Evolutionary conservation across 768 basidiomycete genomes (phyloP).

Genomic region (Suillus clintonianus): DNA sequence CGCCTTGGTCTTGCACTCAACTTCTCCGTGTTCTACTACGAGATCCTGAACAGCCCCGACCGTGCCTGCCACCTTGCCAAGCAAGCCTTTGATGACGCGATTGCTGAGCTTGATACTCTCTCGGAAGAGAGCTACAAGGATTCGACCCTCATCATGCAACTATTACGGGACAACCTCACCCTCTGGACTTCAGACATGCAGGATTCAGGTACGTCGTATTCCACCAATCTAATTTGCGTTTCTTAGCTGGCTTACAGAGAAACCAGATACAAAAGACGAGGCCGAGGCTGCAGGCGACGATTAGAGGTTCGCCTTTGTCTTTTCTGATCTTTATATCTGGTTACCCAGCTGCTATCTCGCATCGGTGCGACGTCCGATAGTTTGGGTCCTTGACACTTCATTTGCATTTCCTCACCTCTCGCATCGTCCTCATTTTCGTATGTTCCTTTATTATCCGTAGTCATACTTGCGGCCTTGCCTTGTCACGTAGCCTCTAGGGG

Average conservation of each 20-base stretch:
- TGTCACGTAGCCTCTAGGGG: slow-evolving; percentile 27
- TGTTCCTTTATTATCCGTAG: slow-evolving; percentile 40
- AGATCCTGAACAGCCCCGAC: slow-evolving; percentile 98
- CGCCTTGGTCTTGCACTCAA: slow-evolving; percentile 98
- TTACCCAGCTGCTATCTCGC: slow-evolving; percentile 11
- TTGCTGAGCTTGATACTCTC: slow-evolving; percentile 97
- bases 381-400: slow-evolving; percentile 29
- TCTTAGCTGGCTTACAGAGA: slow-evolving; percentile 48
- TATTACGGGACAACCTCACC: slow-evolving; percentile 95
- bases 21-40: slow-evolving; percentile 99
- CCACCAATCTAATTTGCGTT: neutral
- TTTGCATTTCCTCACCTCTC: slow-evolving; percentile 32
- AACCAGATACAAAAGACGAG: slow-evolving; percentile 74
- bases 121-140: slow-evolving; percentile 99
- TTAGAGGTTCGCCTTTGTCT: slow-evolving; percentile 37
- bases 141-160: slow-evolving; percentile 95
- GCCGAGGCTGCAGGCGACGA: slow-evolving; percentile 67
- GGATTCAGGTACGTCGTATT: slow-evolving; percentile 66
- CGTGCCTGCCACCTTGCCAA: slow-evolving; percentile 98
- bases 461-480: slow-evolving; percentile 30
- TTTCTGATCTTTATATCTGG: slow-evolving; percentile 20
- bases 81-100: slow-evolving; percentile 98
- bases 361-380: slow-evolving; percentile 12
- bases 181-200: slow-evolving; percentile 99
- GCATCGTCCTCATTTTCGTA: slow-evolving; percentile 28